Percentiles rank a stretch among this genome's conserved stretches.
These are phyloP conservation scores for Choricystis sp. DNA, from an alignment of 139 green algal species.

Conservation along the genomic window DNA sequence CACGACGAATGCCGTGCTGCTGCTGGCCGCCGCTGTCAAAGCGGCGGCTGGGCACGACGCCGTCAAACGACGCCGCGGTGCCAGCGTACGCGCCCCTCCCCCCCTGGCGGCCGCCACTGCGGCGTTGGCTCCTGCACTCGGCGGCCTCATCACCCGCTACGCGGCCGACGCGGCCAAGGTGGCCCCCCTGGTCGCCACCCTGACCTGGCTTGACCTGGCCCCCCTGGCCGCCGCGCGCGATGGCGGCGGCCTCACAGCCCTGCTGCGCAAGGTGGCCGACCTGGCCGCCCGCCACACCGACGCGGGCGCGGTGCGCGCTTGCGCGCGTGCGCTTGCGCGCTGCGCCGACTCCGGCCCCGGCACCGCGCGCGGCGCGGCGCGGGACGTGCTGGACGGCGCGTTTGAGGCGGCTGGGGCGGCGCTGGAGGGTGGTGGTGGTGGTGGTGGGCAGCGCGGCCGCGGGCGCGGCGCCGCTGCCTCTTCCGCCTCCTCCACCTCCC, in stretches of 20 bases:
- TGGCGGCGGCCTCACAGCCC: not conserved
- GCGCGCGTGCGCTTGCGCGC: not conserved
- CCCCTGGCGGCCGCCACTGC: not conserved
- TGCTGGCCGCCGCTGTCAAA: constrained; percentile 11
- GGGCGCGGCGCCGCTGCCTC: too few relatives aligned
- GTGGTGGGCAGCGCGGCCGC: not conserved
- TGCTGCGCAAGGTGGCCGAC: not conserved
- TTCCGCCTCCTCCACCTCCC: too few relatives aligned
- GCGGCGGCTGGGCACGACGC: not conserved
- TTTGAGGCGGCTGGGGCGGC: not conserved
- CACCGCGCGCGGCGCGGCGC: too few relatives aligned
- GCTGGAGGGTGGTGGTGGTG: not conserved
- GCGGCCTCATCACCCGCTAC: not conserved
- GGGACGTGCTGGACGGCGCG: not conserved
- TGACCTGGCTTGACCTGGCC: not conserved
- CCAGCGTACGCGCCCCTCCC: too few relatives aligned
- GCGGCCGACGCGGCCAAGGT: not conserved
- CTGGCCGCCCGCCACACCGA: not conserved
- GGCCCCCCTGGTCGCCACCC: not conserved
- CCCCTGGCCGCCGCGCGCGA: not conserved
- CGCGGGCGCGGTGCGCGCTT: not conserved
- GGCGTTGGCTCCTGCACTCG: not conserved
- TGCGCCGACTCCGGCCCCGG: not conserved
- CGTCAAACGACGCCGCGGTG: not conserved
- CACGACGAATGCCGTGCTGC: constrained; percentile 18